Base-by-base conservation (phyloP, 345 rosid species). In the Populus simonii region DNA sequence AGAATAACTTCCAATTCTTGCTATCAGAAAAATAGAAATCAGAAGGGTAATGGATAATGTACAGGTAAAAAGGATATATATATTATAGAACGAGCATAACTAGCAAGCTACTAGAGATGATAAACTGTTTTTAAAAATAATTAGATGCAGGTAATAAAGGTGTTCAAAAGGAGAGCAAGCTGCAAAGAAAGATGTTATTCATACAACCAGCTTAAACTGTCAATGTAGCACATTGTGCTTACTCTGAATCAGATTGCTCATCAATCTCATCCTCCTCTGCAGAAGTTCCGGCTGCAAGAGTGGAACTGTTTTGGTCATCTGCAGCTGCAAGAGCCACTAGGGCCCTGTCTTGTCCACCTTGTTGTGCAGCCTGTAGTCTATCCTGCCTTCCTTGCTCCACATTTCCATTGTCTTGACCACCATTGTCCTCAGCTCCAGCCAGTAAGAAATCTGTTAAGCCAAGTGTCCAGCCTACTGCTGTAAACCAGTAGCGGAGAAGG, bases 211-310 rank as follows among this genome's bases (percentile, higher is more conserved):
- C 55, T 47, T 11, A 16, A 77, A 79, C 47, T 25, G 8, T 61
- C 47, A 72, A 77, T 39, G 4, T 17, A 59, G 65, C 27, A 59
- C 65, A n/a, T 22, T 41, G 66, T 81, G 84, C 98, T 75, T 92
- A 94, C 99, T 92, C 98, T 75, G 97, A 88, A 83, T 94, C 97
- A 72, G 91, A 86, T 76, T 89, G 93, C 70, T 91, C 99, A 72
- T 96, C 98, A 75, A 80, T 81, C 61, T 92, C 95, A 80, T 87
- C 80, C 68, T 91, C 95, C 71, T 91, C 99, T n/a, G 75, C 79
- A 66, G 81, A 73, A 76, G 68, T 83, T 73, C 86, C 86, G 18
- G 88, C 70, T 16, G 75, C 85, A 69, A 81, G 84, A 76, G 80
- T 75, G 51, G 79, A 85, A 82, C 90, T 84, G 82, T 89, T 88